Conservation (phyloP, 768 basidiomycete species). For the Amanita subjunquillea region DNA sequence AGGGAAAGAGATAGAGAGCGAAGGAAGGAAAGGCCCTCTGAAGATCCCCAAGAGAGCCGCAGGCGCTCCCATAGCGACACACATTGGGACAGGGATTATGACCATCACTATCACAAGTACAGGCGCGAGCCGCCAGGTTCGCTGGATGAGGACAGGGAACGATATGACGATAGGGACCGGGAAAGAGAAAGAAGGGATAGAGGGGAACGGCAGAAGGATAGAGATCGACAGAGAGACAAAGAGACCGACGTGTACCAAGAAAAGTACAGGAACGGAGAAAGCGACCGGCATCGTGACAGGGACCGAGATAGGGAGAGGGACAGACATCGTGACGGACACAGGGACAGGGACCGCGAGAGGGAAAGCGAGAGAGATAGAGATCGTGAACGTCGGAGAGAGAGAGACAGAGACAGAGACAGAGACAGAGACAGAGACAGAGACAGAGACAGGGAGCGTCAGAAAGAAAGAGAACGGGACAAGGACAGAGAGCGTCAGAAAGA, state of each 20-base stretch:
- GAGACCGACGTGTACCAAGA: conserved; percentile 7
- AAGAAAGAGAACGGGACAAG: neutral
- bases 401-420: neutral
- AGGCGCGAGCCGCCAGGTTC: neutral
- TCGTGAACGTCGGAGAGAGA: no score
- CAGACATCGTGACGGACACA: neutral
- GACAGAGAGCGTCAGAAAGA: neutral
- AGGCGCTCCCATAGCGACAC: neutral
- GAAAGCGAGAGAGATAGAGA: neutral
- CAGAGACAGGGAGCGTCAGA: neutral
- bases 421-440: neutral
- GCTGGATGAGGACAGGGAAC: conserved; percentile 8
- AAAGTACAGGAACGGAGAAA: conserved; percentile 10
- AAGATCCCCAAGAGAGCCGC: neutral
- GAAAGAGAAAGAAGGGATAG: conserved; percentile 13
- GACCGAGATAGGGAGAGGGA: conserved; percentile 8
- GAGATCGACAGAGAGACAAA: conserved; percentile 10
- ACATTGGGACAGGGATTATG: neutral
- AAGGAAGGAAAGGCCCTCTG: neutral
- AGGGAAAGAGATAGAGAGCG: neutral
- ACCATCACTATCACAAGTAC: neutral
- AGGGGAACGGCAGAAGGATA: neutral
- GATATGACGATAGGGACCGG: conserved; percentile 11
- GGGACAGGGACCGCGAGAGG: conserved; percentile 7
- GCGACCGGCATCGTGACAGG: conserved; percentile 10